These are phyloP conservation scores for Exophiala mesophila DNA, from an alignment of 2,329 filamentous ascomycete species.

Conservation along the genomic window DNA sequence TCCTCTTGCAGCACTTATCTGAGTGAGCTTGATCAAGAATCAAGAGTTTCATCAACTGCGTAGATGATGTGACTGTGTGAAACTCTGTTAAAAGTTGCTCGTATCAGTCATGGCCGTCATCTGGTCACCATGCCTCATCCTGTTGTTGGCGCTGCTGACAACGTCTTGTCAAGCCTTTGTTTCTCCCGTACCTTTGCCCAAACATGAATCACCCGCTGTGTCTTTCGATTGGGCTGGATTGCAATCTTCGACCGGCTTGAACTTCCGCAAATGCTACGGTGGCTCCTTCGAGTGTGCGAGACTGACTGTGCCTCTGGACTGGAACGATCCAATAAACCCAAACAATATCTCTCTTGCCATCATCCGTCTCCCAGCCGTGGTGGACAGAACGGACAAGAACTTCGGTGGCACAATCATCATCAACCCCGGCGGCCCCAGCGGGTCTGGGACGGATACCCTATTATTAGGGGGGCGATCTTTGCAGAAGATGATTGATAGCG, in stretches of 20 bases:
- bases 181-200: background rate
- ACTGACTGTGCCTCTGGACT: conserved; percentile 47
- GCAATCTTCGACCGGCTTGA: conserved; percentile 28
- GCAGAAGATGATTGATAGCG: conserved; percentile 30
- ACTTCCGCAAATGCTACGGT: conserved; percentile 41
- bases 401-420: conserved; percentile 46
- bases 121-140: background rate
- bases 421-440: conserved; percentile 43
- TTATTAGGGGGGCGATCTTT: conserved; percentile 15
- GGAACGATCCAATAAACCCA: conserved; percentile 33
- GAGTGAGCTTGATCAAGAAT: no score
- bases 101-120: background rate
- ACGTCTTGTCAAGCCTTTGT: background rate
- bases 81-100: no score
- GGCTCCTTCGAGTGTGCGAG: conserved; percentile 45
- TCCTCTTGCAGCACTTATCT: no score
- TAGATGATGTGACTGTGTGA: no score
- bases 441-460: conserved; percentile 35
- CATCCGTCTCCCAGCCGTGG: conserved; percentile 42
- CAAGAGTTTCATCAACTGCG: no score
- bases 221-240: conserved; percentile 18
- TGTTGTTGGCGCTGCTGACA: background rate
- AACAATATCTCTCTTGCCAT: conserved; percentile 41
- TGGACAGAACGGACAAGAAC: conserved; percentile 33
- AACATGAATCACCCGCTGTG: background rate